Evolutionary conservation across 2,329 filamentous ascomycete genomes (phyloP).

Genomic region (Huntiella savannae): DNA sequence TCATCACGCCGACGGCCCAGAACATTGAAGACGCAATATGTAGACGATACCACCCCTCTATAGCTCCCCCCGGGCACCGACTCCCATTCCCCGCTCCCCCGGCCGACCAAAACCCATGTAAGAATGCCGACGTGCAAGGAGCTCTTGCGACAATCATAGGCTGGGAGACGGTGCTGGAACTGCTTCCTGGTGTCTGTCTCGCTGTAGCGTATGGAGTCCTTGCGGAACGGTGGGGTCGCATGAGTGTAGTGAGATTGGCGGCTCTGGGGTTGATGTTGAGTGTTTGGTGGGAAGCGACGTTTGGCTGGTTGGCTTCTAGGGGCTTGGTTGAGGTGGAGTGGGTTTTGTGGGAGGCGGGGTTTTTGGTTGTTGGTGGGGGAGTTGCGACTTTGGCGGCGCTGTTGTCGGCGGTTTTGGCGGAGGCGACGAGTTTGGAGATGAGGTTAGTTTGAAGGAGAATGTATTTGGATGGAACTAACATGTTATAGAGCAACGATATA

Average conservation of each 20-base stretch:
- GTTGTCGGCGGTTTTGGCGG: background rate
- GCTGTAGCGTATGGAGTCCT: constrained; percentile 3
- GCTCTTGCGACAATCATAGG: background rate
- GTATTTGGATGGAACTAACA: background rate
- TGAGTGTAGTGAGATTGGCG: background rate
- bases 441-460: background rate
- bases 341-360: background rate
- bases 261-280: background rate
- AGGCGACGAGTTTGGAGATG: background rate
- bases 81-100: too few species aligned
- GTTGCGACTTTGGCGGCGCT: background rate
- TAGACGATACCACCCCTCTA: too few species aligned
- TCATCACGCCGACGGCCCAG: too few species aligned
- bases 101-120: too few species aligned
- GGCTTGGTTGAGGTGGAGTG: background rate
- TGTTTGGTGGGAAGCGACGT: background rate
- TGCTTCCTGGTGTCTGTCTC: constrained; percentile 1
- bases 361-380: constrained; percentile 1
- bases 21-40: too few species aligned
- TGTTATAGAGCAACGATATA: constrained; percentile 8
- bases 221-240: background rate
- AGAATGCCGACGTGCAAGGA: too few species aligned
- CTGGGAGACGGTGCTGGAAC: background rate
- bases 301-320: background rate
- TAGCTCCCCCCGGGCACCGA: too few species aligned